Evolutionary conservation across 495 filamentous ascomycete species (phyloP).

Genomic region (Penicillium goetzii): DNA sequence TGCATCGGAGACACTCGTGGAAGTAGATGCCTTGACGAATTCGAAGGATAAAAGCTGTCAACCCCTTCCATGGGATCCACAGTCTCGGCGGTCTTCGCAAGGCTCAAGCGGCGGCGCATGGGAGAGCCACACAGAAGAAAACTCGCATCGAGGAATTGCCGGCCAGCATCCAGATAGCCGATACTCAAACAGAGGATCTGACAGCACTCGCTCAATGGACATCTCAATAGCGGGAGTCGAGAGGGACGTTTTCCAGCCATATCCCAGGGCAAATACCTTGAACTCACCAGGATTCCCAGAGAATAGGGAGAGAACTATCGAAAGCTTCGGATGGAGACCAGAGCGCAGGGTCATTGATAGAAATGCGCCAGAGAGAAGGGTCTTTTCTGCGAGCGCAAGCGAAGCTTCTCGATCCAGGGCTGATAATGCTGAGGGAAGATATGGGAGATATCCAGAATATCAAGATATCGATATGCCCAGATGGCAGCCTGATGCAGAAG

Average conservation of each 20-base stretch:
- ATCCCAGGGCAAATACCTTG: not conserved
- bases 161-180: not conserved
- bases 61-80: not conserved
- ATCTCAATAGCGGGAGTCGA: not conserved
- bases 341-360: not conserved
- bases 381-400: not conserved
- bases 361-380: not conserved
- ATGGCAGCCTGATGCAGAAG: slow-evolving; percentile 88
- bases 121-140: not conserved
- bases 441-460: slow-evolving; percentile 4
- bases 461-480: slow-evolving; percentile 52
- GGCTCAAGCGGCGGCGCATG: not conserved
- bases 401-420: not conserved
- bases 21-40: not conserved
- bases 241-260: not conserved
- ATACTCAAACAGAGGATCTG: not conserved
- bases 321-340: not conserved
- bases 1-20: not conserved
- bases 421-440: not conserved
- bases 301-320: not conserved
- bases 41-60: not conserved
- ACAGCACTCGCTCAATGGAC: not conserved
- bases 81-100: not conserved
- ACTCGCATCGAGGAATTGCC: not conserved
- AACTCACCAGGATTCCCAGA: not conserved